Evolutionary conservation across 2,329 filamentous ascomycete genomes (phyloP).

Genomic region (Microsporum canis): DNA sequence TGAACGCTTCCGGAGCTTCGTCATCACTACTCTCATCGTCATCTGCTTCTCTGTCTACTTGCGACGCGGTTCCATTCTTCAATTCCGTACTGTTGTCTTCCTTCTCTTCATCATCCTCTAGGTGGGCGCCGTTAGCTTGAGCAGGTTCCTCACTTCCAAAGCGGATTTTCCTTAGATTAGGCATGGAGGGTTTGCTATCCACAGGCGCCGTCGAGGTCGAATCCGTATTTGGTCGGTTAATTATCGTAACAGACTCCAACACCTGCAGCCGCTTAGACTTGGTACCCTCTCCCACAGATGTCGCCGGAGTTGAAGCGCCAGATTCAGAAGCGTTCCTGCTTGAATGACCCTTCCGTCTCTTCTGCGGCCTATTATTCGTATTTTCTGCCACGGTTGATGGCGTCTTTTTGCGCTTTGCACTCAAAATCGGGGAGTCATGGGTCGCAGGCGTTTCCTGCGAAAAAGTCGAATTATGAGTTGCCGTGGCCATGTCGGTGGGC

Average conservation of each 20-base stretch:
- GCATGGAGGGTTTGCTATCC: constrained; percentile 10
- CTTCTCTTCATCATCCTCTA: constrained; percentile 15
- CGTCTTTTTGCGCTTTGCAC: constrained; percentile 24
- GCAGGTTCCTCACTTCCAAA: constrained; percentile 32
- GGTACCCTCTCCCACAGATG: not conserved
- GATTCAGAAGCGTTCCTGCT: not conserved
- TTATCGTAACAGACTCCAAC: constrained; percentile 10
- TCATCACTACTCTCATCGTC: constrained; percentile 29
- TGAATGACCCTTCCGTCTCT: constrained; percentile 4
- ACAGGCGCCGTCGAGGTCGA: constrained; percentile 1
- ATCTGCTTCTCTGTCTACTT: constrained; percentile 13
- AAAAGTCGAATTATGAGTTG: constrained; percentile 23
- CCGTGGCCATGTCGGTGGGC: constrained; percentile 24
- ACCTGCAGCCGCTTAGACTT: constrained; percentile 8
- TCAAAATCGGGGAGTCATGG: constrained; percentile 5
- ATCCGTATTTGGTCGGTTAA: constrained; percentile 4
- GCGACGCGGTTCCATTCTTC: constrained; percentile 13
- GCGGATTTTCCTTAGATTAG: constrained; percentile 24
- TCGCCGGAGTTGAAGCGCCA: not conserved
- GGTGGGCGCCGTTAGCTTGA: constrained; percentile 7
- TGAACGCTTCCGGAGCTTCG: constrained; percentile 33
- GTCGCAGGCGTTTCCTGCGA: constrained; percentile 10
- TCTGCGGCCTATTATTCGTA: constrained; percentile 4
- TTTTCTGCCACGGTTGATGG: constrained; percentile 4
- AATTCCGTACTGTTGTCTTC: constrained; percentile 14